phyloP scores from a whole-genome alignment of 2,329 filamentous ascomycete genomes.

The Tolypocladium endophyticum region DNA sequence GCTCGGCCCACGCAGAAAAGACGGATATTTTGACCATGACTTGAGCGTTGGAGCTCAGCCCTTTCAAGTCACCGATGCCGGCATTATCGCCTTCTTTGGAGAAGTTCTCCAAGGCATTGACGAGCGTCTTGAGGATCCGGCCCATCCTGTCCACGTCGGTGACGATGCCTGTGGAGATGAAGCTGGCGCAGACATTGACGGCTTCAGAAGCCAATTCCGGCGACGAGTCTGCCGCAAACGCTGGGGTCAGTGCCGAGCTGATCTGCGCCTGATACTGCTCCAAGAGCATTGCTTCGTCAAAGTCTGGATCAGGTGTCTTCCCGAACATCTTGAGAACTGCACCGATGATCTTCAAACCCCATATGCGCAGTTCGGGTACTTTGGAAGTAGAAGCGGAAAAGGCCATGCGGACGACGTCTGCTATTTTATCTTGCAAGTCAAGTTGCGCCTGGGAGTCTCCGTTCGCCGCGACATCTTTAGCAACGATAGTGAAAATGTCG shows the following conservation, averaged over 20 bases:
- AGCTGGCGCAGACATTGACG: conserved; percentile 94
- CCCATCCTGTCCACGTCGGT: conserved; percentile 99
- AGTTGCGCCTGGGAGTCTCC: conserved; percentile 69
- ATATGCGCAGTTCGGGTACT: conserved; percentile 79
- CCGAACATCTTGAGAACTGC: conserved; percentile 93
- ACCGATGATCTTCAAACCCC: conserved; percentile 88
- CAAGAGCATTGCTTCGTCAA: conserved; percentile 88
- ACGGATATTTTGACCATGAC: conserved; percentile 98
- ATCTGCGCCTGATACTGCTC: conserved; percentile 99
- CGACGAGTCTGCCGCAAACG: conserved; percentile 91
- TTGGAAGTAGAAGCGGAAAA: conserved; percentile 95
- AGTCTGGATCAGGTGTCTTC: conserved; percentile 89
- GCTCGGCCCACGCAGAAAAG: conserved; percentile 92
- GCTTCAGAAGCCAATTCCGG: conserved; percentile 92
- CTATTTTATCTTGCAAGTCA: conserved; percentile 72
- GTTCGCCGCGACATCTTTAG: conserved; percentile 67
- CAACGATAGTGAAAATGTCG: conserved; percentile 69
- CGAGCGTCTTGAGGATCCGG: conserved; percentile 85
- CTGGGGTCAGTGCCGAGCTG: conserved; percentile 88
- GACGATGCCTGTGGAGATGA: conserved; percentile 94
- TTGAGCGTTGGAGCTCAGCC: conserved; percentile 87
- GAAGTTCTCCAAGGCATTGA: conserved; percentile 86
- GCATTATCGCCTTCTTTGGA: conserved; percentile 70
- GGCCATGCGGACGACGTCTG: conserved; percentile 90
- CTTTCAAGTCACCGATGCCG: conserved; percentile 85